A percentile compares a stretch with the other conserved stretches of the same genome.
These are phyloP conservation scores for Cystobasidium pallidum DNA, from an alignment of 1,284 basidiomycete genomes.

Conservation along the genomic window DNA sequence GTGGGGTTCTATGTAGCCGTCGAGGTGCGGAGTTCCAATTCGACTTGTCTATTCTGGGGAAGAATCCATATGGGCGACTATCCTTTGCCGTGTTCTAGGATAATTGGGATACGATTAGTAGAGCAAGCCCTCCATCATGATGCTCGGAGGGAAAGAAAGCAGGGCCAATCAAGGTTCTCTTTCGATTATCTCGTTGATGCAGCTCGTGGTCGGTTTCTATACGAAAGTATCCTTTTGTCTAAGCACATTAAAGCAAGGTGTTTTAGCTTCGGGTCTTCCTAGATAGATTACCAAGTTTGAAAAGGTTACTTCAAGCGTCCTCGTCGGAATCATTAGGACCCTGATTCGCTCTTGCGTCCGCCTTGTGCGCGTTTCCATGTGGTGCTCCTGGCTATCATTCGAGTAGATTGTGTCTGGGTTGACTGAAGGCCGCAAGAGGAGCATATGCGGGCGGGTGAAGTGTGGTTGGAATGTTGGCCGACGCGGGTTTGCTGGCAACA, in stretches of 20 bases:
- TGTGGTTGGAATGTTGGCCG: background rate
- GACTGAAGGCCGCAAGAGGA: background rate
- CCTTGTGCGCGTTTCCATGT: constrained; percentile 1
- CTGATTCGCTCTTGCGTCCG: background rate
- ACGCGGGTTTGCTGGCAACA: background rate
- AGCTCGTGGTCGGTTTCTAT: background rate
- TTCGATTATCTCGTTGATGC: background rate
- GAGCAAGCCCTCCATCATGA: background rate
- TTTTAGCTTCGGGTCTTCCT: background rate
- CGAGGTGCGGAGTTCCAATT: background rate
- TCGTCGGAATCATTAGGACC: background rate
- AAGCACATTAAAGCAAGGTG: background rate
- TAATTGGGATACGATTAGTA: background rate
- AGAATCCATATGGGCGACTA: background rate
- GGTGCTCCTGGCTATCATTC: background rate
- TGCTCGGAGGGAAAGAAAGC: background rate
- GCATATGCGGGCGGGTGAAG: background rate
- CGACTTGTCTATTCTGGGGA: background rate
- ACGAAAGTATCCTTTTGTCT: background rate
- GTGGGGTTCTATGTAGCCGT: background rate
- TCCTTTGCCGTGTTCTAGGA: background rate
- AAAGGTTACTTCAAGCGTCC: constrained; percentile 7
- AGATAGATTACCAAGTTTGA: background rate
- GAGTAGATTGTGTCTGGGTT: background rate
- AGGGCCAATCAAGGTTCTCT: too few species aligned